Evolutionary conservation across 169 alveolate species (phyloP).

Genomic region (Plasmodium berghei): DNA sequence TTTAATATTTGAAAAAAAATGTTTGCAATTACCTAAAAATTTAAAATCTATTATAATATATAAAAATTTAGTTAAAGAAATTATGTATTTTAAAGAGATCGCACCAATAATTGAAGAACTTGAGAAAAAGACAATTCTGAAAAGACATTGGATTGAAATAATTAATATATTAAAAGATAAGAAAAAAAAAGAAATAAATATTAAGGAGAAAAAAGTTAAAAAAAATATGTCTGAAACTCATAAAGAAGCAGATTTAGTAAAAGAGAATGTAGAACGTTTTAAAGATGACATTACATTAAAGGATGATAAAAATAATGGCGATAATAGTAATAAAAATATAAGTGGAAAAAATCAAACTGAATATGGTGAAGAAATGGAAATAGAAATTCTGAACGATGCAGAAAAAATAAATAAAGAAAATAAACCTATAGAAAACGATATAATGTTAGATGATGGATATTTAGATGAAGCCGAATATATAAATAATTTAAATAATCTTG

Average conservation of each 20-base stretch:
- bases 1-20: slow-evolving; percentile 90
- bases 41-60: slow-evolving; percentile 76
- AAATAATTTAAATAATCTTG: slow-evolving; percentile 64
- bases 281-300: background rate
- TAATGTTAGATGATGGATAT: slow-evolving; percentile 33
- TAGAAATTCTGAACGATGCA: background rate
- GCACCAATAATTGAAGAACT: slow-evolving; percentile 93
- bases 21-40: slow-evolving; percentile 72
- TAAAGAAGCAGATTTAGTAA: background rate
- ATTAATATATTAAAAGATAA: slow-evolving; percentile 61
- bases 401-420: background rate
- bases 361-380: background rate
- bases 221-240: slow-evolving; percentile 15
- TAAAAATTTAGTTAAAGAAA: slow-evolving; percentile 67
- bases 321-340: background rate
- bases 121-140: slow-evolving; percentile 92
- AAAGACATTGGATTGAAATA: slow-evolving; percentile 95
- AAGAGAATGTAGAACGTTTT: background rate
- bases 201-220: slow-evolving; percentile 87
- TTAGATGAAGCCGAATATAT: slow-evolving; percentile 59
- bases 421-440: slow-evolving; percentile 25
- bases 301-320: background rate
- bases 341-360: background rate
- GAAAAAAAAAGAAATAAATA: slow-evolving; percentile 33
- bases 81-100: slow-evolving; percentile 77